These are phyloP conservation scores for Globisporangium cylindrosporum DNA, from an alignment of 352 stramenopile species.

Conservation along the genomic window DNA sequence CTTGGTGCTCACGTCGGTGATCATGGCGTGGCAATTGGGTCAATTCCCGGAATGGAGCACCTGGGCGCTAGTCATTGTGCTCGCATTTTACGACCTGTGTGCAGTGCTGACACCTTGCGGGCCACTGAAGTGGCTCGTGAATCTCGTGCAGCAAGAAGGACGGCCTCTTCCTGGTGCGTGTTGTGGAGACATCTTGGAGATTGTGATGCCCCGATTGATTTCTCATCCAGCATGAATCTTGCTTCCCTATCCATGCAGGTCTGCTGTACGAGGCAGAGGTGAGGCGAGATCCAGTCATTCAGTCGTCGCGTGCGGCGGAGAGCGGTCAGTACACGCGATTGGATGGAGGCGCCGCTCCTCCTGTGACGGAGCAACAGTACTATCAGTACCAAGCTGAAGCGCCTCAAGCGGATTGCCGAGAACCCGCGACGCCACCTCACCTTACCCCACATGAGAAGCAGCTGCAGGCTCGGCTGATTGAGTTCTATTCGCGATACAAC, in stretches of 20 bases:
- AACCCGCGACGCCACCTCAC: constrained; percentile 26
- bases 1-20: constrained; percentile 94
- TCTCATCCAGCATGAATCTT: neutral
- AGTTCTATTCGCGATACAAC: constrained; percentile 76
- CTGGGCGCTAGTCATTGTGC: constrained; percentile 91
- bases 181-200: neutral
- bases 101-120: constrained; percentile 99
- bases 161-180: constrained; percentile 82
- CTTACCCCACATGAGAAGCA: constrained; percentile 55
- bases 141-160: constrained; percentile 92
- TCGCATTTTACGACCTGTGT: constrained; percentile 99
- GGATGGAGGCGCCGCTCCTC: neutral
- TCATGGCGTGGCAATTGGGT: constrained; percentile 97
- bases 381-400: constrained; percentile 67
- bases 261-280: constrained; percentile 77
- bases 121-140: constrained; percentile 94
- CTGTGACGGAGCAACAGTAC: constrained; percentile 45
- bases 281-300: constrained; percentile 29
- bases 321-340: constrained; percentile 9
- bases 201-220: neutral
- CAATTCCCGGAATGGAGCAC: constrained; percentile 96
- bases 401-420: constrained; percentile 1
- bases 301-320: constrained; percentile 15
- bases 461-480: constrained; percentile 40
- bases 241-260: constrained; percentile 23